Base-by-base conservation (phyloP, 176 grass and related monocot species). In the Eleusine coracana region DNA sequence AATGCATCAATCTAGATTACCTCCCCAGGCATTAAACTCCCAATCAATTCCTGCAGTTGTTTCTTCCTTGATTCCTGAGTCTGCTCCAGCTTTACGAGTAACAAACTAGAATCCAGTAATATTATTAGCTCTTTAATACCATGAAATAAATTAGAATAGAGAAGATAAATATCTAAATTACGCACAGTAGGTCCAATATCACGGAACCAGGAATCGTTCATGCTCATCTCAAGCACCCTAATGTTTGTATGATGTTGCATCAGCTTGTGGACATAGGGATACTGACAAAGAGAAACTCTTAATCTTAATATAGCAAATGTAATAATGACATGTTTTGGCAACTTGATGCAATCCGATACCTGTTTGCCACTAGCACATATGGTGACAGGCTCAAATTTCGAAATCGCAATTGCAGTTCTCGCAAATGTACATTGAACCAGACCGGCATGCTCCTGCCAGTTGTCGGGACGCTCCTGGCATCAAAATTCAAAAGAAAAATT, bases 1-100 rank as follows among this genome's bases (percentile, higher is more conserved):
- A 36, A 72, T 55, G 50, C 5, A 39, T 44, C 10, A 63, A 46
- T 18, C 27, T 78, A 38, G 49, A 11, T 74, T 93, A 98, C 95
- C 95, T 86, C 95, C 95, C 95, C 96, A 98, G 21, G 84, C 90
- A 48, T 98, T 98, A 81, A 98, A 98, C 73, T 93, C 80, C 96
- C 96, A 98, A 82, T 98, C 92, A 71, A 98, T 95, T 61, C 92
- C 96, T 10, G 96, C 90, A 76, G 95, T 88, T 16, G 73, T 77
- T 78, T 87, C 50, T 72, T 90, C 75, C 23, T 28, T 29, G 60
- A 29, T 63, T 29, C 60, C 60, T 60, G 68, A 5, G 1, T 62
- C 76, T 28, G 90, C 60, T 71, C 58, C 70, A 1, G 72, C 75
- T 67, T 80, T 67, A 61, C 75, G 54, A 23, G 76, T 82, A 62